phyloP scores from a whole-genome alignment of 192 early-diverging fungal species.

The Linnemannia schmuckeri region DNA sequence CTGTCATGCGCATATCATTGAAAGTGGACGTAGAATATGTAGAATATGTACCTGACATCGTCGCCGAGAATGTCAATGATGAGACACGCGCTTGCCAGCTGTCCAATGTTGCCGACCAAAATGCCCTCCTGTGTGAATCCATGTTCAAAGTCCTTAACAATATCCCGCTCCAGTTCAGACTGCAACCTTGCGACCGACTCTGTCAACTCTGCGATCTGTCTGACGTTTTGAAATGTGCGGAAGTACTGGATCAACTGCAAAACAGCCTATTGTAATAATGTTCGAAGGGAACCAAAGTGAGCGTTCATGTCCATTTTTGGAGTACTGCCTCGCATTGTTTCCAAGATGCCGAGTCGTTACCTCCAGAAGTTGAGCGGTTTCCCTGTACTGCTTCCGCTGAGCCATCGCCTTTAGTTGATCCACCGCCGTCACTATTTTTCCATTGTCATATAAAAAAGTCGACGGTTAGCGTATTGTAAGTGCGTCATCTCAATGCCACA shows the following conservation, averaged over 20 bases:
- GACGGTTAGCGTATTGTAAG: not conserved
- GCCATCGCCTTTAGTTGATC: constrained; percentile 79
- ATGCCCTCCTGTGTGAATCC: constrained; percentile 78
- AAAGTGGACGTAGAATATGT: not conserved
- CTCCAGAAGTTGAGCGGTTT: constrained; percentile 84
- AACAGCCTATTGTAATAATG: constrained; percentile 65
- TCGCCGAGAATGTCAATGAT: constrained; percentile 78
- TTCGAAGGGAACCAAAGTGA: not conserved
- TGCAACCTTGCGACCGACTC: constrained; percentile 66
- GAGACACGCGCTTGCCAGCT: constrained; percentile 82
- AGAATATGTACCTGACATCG: constrained; percentile 69
- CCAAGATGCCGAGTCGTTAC: constrained; percentile 48
- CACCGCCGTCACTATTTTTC: constrained; percentile 71
- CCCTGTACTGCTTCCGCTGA: constrained; percentile 79
- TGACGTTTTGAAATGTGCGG: constrained; percentile 77
- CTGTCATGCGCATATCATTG: not conserved
- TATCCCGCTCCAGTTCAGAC: constrained; percentile 60
- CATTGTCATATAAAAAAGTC: not conserved
- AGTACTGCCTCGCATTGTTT: not conserved
- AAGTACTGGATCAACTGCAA: constrained; percentile 84
- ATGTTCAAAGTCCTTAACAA: constrained; percentile 75
- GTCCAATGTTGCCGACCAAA: constrained; percentile 61
- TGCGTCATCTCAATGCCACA: not conserved
- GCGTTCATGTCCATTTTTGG: not conserved
- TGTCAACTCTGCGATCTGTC: constrained; percentile 79